Base-by-base conservation (phyloP, 805 yeast genomes). In the Ogataea parapolymorpha region DNA sequence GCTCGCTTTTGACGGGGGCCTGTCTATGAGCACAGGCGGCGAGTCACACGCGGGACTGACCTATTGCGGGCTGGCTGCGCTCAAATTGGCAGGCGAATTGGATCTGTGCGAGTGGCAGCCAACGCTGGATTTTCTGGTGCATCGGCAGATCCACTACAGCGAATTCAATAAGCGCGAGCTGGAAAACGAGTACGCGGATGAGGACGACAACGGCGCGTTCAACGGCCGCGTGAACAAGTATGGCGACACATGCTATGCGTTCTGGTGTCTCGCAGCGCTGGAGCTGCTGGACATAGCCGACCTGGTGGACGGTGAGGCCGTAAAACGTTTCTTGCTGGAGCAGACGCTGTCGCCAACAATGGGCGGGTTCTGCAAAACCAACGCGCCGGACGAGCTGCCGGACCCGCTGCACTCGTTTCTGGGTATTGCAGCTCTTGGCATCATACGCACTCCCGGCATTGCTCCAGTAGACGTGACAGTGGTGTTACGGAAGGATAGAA, bases 41-140 rank as follows among this genome's bases (percentile, higher is more conserved):
- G 99, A 91, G 59, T 70, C 89, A 2, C 97, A 91, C 63, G 80
- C 88, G 6, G 99, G 98, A 0, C 71, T 85, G 44, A 84, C 95
- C 0, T 91, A 79, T 55, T 90, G 97, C 63, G 96, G 85, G 0
- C 52, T 90, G 17, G 83, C 84, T 0, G 61, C 85, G 1, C 66
- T 88, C 42, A 54, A 59, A 25, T 50, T 85, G 30, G 51, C 71
- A 5, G 66, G 56, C 4, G 44, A 48, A 10, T 24, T 68, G 7
- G 56, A 55, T 14, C n/a, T 32, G 4, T 12, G 27, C 1, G 58
- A 61, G 8, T 67, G 67, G 67, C 48, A 51, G 1, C 53, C 51
- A 8, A 79, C 89, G 0, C 42, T 71, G 2, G 62, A 68, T 26
- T 85, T 88, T 84, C 64, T 86, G 15, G 68, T 74, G 2, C 80